phyloP scores from a whole-genome alignment of 805 yeast species.

The Candida broadrunensis region DNA sequence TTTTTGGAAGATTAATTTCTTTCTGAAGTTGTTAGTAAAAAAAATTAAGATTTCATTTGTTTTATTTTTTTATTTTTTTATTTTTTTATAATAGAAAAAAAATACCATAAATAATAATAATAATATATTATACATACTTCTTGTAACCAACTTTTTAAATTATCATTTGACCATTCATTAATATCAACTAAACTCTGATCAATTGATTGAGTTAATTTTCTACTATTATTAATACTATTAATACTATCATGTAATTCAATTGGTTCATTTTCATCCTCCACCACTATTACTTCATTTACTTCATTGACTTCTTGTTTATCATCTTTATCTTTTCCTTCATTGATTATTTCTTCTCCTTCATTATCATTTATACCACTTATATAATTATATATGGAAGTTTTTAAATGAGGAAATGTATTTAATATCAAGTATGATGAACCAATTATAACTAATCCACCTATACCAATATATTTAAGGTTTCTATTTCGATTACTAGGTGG shows the following conservation, averaged over 20 bases:
- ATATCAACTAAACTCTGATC: constrained; percentile 25
- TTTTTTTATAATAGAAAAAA: neutral
- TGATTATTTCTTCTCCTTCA: constrained; percentile 5
- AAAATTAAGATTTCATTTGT: too few relatives aligned
- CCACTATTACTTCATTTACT: neutral
- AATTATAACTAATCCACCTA: constrained; percentile 37
- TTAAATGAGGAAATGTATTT: constrained; percentile 50
- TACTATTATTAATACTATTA: constrained; percentile 2
- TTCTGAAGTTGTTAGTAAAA: constrained; percentile 32
- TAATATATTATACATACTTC: constrained; percentile 33
- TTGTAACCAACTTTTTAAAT: constrained; percentile 32
- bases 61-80: constrained; percentile 5
- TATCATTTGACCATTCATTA: constrained; percentile 32
- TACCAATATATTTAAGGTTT: constrained; percentile 4
- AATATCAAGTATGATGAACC: constrained; percentile 43
- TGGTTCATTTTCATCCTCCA: constrained; percentile 19
- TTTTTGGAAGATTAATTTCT: constrained; percentile 44
- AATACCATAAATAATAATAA: neutral
- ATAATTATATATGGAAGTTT: constrained; percentile 19
- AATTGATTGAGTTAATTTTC: constrained; percentile 1
- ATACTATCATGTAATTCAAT: constrained; percentile 13
- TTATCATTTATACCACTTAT: constrained; percentile 16
- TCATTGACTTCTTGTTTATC: constrained; percentile 8
- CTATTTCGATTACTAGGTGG: neutral
- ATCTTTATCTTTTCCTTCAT: constrained; percentile 5